These are phyloP conservation scores for Phlyctochytrium planicorne DNA, from an alignment of 192 early-diverging fungal species.

Conservation along the genomic window DNA sequence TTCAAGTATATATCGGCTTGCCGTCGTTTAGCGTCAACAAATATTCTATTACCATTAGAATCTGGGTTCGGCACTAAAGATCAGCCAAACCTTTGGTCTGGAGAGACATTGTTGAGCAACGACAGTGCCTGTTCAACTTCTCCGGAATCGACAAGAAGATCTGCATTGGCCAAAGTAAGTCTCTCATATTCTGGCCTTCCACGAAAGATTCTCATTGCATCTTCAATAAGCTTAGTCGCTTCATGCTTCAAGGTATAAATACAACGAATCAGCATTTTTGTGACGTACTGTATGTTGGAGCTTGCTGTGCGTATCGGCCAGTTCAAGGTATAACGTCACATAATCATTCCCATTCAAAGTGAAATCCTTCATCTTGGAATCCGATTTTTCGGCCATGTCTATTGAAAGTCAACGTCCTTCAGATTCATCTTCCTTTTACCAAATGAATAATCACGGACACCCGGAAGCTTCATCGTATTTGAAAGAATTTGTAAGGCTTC, in stretches of 20 bases:
- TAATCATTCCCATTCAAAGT: conserved; percentile 28
- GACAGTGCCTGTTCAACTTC: conserved; percentile 45
- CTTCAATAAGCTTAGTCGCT: conserved; percentile 41
- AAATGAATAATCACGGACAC: too few species aligned
- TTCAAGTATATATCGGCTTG: conserved; percentile 55
- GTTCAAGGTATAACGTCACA: conserved; percentile 42
- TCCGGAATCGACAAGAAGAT: conserved; percentile 30
- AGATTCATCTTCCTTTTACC: too few species aligned
- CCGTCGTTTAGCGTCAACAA: conserved; percentile 39
- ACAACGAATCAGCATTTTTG: not conserved
- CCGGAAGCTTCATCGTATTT: conserved; percentile 36
- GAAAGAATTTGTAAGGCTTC: conserved; percentile 39
- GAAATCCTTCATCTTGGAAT: conserved; percentile 8
- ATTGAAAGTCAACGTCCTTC: too few species aligned
- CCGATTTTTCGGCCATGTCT: not conserved
- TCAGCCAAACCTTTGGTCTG: conserved; percentile 25
- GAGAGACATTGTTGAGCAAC: conserved; percentile 34
- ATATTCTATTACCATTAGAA: conserved; percentile 23
- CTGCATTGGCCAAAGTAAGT: conserved; percentile 45
- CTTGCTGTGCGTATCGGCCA: conserved; percentile 41
- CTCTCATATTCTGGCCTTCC: conserved; percentile 39
- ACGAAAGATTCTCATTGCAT: conserved; percentile 39
- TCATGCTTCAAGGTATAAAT: conserved; percentile 24
- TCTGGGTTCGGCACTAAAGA: not conserved
- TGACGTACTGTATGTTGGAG: conserved; percentile 35